Evolutionary conservation across 805 yeast genomes (phyloP).

Genomic region (Groenewaldozyma tartarivorans): DNA sequence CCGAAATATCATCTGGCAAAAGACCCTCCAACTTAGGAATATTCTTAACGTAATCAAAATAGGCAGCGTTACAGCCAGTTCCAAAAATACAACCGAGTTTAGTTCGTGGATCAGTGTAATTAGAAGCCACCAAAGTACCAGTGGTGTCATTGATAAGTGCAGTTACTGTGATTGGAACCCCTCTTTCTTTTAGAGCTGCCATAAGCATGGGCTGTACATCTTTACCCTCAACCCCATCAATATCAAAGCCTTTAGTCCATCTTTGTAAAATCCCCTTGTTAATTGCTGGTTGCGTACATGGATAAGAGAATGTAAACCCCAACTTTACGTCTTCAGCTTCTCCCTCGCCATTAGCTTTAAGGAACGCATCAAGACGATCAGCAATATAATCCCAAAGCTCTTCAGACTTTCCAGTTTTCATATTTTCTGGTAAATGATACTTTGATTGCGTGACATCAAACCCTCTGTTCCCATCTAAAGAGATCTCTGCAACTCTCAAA

Average conservation of each 20-base stretch:
- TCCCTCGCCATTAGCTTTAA: constrained; percentile 48
- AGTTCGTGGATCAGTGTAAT: constrained; percentile 80
- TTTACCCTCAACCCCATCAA: constrained; percentile 84
- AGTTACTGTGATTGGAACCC: constrained; percentile 75
- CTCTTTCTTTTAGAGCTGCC: constrained; percentile 50
- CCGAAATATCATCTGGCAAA: constrained; percentile 52
- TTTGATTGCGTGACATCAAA: constrained; percentile 84
- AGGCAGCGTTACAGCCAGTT: constrained; percentile 96
- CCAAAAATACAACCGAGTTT: constrained; percentile 95
- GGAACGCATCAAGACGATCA: constrained; percentile 60
- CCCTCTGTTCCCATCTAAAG: constrained; percentile 70
- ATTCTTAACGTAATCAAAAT: constrained; percentile 63
- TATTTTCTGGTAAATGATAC: constrained; percentile 62
- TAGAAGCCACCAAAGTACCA: constrained; percentile 92
- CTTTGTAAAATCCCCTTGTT: constrained; percentile 81
- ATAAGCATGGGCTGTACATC: constrained; percentile 92
- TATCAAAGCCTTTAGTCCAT: constrained; percentile 98
- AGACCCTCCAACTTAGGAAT: constrained; percentile 76
- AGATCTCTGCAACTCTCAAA: constrained; percentile 83
- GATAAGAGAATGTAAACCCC: constrained; percentile 94
- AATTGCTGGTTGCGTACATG: constrained; percentile 63
- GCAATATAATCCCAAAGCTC: constrained; percentile 85
- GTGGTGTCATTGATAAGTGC: constrained; percentile 96
- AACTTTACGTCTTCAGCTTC: constrained; percentile 45
- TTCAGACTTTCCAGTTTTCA: constrained; percentile 70